phyloP scores from a whole-genome alignment of 2,329 filamentous ascomycete species.

The Ophiosphaerella korrae region DNA sequence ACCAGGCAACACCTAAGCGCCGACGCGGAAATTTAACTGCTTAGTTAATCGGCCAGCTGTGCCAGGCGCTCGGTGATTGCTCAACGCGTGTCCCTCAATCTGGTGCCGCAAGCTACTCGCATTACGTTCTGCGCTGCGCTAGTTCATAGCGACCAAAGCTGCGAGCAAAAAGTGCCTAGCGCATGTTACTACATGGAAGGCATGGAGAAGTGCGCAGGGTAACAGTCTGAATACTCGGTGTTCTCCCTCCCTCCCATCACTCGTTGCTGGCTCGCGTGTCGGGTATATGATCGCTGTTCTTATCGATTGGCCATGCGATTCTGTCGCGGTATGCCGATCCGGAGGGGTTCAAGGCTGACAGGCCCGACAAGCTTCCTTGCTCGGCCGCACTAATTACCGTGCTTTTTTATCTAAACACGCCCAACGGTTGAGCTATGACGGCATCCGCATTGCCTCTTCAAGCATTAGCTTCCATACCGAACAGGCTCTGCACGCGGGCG shows the following conservation, averaged over 20 bases:
- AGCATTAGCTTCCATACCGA: constrained; percentile 28
- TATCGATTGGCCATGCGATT: constrained; percentile 46
- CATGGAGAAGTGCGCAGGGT: constrained; percentile 23
- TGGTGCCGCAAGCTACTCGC: constrained; percentile 12
- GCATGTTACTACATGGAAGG: constrained; percentile 10
- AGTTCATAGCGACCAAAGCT: constrained; percentile 1
- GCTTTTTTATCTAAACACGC: constrained; percentile 22
- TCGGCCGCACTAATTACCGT: constrained; percentile 28
- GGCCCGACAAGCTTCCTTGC: constrained; percentile 37
- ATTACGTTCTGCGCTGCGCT: constrained; percentile 22
- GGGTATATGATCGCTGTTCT: constrained; percentile 35
- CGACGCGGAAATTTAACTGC: constrained; percentile 42
- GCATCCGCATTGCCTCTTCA: constrained; percentile 37
- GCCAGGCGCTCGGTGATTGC: constrained; percentile 49
- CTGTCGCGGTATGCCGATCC: constrained; percentile 43
- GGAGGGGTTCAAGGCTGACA: constrained; percentile 44
- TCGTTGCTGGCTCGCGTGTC: constrained; percentile 21
- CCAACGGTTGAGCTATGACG: constrained; percentile 32
- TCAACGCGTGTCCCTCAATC: constrained; percentile 40
- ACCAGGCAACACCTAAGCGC: constrained; percentile 39
- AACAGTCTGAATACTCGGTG: constrained; percentile 22
- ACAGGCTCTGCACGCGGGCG: constrained; percentile 21
- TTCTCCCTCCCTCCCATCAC: neutral
- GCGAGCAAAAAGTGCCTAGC: neutral
- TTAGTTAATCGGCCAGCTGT: constrained; percentile 38